Base-by-base conservation (phyloP, 768 basidiomycete genomes). In the Podaxis sp. region DNA sequence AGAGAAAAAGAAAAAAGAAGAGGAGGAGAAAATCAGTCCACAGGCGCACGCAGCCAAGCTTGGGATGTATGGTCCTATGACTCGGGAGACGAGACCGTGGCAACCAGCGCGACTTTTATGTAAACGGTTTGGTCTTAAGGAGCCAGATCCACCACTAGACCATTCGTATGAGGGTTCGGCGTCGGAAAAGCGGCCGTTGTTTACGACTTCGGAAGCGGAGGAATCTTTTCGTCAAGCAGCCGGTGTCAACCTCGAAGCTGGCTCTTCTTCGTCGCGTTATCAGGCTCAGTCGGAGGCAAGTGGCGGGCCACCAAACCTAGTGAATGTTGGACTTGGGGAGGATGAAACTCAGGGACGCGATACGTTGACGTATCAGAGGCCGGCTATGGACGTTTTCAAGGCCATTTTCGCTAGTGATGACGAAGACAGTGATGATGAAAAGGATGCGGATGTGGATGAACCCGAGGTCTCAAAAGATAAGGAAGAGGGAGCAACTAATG, bases 351-450 rank as follows among this genome's bases (percentile, higher is more conserved):
- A 97, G 71, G 96, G 94, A 0, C 76, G 83, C 40, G 94, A 96
- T 69, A 94, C 87, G 5, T 78, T 98, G 65, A 95, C 91, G 0
- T 96, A 98, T 72, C 80, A 91, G 67, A 83, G 91, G 41, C 96
- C 97, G 2, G 78, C 87, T 5, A 92, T 94, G 83, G 91, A 94
- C 69, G 86, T 98, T 49, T 99, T 98, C 81, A 97, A 96, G 72
- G 95, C 96, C 2, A 98, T 99, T 64, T 99, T 99, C 72, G 96
- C 94, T 11, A 94, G 92, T 74, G 93, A 94, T 64, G 93, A 94
- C 50, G 94, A 96, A 68, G 91, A 93, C 38, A 88, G 87, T 17
- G 91, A 87, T 8, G 87, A 87, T 2, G 93, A 94, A 3, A 82
- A 79, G 0, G 79, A 76, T 22, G 66, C 66, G 47, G 64, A 70